Evolutionary conservation across 129 eudicot species (phyloP), one percentile per base, ranked within the genome.

Genomic region (Oenanthe sinensis): DNA sequence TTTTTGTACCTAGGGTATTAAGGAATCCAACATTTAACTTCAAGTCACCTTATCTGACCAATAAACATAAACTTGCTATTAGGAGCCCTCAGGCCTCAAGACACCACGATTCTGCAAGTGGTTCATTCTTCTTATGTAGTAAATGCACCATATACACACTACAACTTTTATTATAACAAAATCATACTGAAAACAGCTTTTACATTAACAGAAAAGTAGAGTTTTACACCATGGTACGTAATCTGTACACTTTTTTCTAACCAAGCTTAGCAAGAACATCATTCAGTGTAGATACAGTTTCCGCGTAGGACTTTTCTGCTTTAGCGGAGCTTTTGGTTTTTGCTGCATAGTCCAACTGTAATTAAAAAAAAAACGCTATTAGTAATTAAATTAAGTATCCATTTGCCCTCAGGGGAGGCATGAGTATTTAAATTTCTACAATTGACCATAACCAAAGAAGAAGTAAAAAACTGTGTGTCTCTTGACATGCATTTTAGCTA

Each of bases 311-410:
- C 89, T 96, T 96, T 75, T 90, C 97, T 43, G 99, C 99, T 30
- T 96, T 87, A 5, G 86, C 73, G 20, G 84, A 36, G 92, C 93
- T 92, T 87, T 96, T 96, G 54, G 85, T 89, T 90, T 92, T 96
- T 77, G 99, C 99, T 19, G 97, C 99, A 79, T 96, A 8, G 83
- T 96, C 99, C 93, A 96, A 82, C 99, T 96, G 88, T 48, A 14
- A 5, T 54, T 76, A 46, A 24, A 65, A 60, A 42, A 8, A 19
- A 2, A 72, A 71, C n/a, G 8, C 0, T 12, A 44, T 22, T 74
- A 46, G 42, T 74, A 46, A 74, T n/a, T 74, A 46, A 7, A 67
- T 15, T 20, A 67, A 67, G 4, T 1, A 10, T 67, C 43, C 22
- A 67, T 30, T 30, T 67, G 5, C 0, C 8, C 36, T 60, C 3